Evolutionary conservation across 2,329 filamentous ascomycete species (phyloP), one percentile per base, ranked within the genome.

Genomic region (Calonectria pteridis): DNA sequence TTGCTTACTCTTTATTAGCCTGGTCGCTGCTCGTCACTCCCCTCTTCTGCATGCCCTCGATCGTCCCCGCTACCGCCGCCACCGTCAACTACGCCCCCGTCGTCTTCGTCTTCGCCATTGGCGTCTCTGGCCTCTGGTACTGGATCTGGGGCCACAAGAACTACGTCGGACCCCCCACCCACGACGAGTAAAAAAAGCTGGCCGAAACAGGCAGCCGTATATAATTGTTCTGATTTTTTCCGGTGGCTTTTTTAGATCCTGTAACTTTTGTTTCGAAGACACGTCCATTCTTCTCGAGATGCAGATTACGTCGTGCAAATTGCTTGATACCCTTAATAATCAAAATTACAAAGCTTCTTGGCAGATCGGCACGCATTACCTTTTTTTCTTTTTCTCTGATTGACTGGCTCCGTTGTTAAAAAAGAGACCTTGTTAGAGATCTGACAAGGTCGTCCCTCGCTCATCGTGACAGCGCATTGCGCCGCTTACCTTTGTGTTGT

Each of bases 21-120:
- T 95, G 93, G 93, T 93, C 91, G 69, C 77, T 88, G 18, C 88
- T 95, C 68, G 93, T 92, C 43, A 90, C 94, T 67, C 93, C 93
- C 1, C 89, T 95, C 20, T 95, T 95, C 87, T 95, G 91, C 84
- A 94, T 94, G 91, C 93, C 93, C 0, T 89, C 91, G 0, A 84
- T 84, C 53, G 85, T 94, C n/a, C 91, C 91, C 7, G 91, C 93
- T 49, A 89, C 88, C 0, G 83, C 81, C 35, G 81, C 84, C 23
- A 88, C 86, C 49, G 93, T 94, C 87, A 95, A 95, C 87, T 95
- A 94, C 83, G 93, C 93, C 1, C 91, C 91, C 18, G 93, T 92
- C 40, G 93, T 95, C n/a, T 94, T 95, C 77, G 89, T 93, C 31
- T 92, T 87, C 6, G 93, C 94, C 75, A 88, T 90, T 69, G 63